Evolutionary conservation across 2,329 filamentous ascomycete genomes (phyloP), one percentile per base, ranked within the genome.

Genomic region (Stenocarpella maydis): DNA sequence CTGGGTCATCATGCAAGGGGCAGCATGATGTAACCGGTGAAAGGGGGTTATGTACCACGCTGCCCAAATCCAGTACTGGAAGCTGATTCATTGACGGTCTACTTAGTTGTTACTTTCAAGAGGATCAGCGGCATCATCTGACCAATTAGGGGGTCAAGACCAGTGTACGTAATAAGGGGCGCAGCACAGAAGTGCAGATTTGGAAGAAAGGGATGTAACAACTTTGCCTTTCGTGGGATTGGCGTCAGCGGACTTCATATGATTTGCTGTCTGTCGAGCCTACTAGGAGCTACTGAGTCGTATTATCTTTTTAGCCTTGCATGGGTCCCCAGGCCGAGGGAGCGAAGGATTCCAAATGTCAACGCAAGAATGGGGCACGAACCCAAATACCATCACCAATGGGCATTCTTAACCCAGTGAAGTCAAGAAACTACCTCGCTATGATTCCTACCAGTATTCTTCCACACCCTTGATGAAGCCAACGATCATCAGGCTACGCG

Each of bases 151-250:
- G n/a, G n/a, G n/a, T n/a, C n/a, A n/a, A n/a, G 31, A 34, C 31
- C 41, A 10, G n/a, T 61, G 31, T 47, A 61, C 24, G 58, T 61
- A 61, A 61, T 61, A 61, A 61, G 58, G 19, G 58, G 58, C 58
- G 58, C 10, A 61, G 55, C 21, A 10, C n/a, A 12, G 26, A 45
- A 10, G 19, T n/a, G n/a, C n/a, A n/a, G n/a, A n/a, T n/a, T n/a
- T n/a, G n/a, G n/a, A n/a, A n/a, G n/a, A n/a, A n/a, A n/a, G n/a
- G n/a, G n/a, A n/a, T n/a, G n/a, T n/a, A n/a, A n/a, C n/a, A n/a
- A n/a, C n/a, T n/a, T n/a, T n/a, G n/a, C n/a, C n/a, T n/a, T n/a
- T n/a, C n/a, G n/a, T n/a, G n/a, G n/a, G n/a, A n/a, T n/a, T n/a
- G n/a, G n/a, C n/a, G n/a, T n/a, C n/a, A n/a, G n/a, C n/a, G n/a